Conservation (phyloP, 352 stramenopile species). For the Blastocystis sp. region DNA sequence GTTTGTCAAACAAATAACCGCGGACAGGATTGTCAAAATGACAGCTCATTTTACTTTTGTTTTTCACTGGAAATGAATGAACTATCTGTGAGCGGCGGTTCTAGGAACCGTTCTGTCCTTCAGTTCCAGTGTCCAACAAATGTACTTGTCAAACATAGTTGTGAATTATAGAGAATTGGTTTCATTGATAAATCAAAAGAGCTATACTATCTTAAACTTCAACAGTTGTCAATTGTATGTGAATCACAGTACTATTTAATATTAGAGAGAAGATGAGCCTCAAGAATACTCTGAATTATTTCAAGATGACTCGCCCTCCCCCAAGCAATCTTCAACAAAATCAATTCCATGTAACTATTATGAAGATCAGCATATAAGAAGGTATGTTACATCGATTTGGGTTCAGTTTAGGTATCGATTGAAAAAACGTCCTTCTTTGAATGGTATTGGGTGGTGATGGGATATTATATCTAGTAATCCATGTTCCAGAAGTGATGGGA, state of each 20-base stretch:
- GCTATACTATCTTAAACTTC: background rate
- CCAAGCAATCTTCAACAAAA: background rate
- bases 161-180: background rate
- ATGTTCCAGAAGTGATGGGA: background rate
- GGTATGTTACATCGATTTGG: too few relatives aligned
- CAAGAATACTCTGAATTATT: background rate
- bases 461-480: background rate
- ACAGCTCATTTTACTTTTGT: background rate
- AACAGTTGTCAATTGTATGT: background rate
- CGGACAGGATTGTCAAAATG: background rate
- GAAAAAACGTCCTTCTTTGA: too few relatives aligned
- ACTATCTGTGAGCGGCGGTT: background rate
- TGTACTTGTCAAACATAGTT: background rate
- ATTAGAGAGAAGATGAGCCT: background rate
- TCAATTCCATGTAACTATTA: background rate
- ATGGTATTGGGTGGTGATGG: too few relatives aligned
- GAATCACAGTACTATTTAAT: background rate
- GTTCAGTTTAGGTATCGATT: too few relatives aligned
- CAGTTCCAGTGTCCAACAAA: background rate
- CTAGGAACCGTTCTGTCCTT: background rate
- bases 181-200: conserved; percentile 45
- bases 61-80: background rate
- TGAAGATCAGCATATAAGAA: too few relatives aligned
- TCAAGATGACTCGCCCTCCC: background rate
- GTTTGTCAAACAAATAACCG: background rate